Percentiles rank a stretch among this genome's conserved stretches.
Conservation (phyloP, 2,329 filamentous ascomycete species). For the Catunica adiposa region DNA sequence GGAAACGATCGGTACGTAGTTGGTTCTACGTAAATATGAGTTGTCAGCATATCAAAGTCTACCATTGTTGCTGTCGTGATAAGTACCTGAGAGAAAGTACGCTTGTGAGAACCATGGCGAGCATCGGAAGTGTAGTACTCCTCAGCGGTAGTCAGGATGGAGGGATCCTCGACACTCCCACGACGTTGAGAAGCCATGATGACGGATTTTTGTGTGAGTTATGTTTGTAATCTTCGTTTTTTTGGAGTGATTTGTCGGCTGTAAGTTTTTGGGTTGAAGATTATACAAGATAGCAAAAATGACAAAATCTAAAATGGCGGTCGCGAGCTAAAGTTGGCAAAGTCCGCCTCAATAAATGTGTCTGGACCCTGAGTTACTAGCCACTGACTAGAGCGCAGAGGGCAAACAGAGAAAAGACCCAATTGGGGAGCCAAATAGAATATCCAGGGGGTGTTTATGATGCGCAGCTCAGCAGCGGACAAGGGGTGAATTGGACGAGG, state of each 20-base stretch:
- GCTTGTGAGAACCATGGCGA: conserved; percentile 35
- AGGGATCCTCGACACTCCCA: conserved; percentile 30
- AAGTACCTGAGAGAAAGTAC: conserved; percentile 39
- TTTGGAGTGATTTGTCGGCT: neutral
- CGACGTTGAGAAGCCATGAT: conserved; percentile 14
- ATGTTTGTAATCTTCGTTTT: neutral
- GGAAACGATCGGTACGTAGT: conserved; percentile 36
- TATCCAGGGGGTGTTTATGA: neutral
- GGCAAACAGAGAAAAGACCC: neutral
- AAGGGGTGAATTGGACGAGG: neutral
- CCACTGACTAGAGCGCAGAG: neutral
- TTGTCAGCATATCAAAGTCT: no score
- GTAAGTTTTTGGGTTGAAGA: neutral
- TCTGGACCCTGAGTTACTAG: neutral
- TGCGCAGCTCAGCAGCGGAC: neutral
- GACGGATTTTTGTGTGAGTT: neutral
- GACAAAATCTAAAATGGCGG: neutral
- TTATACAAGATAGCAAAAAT: neutral
- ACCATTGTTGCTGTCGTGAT: no score
- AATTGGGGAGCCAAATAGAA: neutral
- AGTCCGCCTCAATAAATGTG: neutral
- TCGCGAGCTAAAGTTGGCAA: neutral
- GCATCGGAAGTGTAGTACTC: conserved; percentile 43
- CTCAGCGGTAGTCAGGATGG: conserved; percentile 39
- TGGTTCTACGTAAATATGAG: conserved; percentile 31